Base-by-base conservation (phyloP, 1,139 yeast genomes). In the Pichia sp. region DNA sequence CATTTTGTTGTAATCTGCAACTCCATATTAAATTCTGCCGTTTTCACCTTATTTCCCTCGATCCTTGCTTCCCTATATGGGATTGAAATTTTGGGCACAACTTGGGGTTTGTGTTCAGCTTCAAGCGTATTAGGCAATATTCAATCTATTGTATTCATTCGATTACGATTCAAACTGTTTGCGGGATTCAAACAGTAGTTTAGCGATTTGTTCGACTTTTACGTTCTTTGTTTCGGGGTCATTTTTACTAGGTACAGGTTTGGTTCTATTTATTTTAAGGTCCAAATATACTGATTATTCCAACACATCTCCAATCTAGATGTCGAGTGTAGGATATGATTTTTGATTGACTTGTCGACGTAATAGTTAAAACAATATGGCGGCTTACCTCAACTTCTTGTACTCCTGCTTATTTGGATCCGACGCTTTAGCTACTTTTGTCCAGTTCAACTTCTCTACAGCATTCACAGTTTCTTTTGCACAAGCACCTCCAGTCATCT, bases 1-100 rank as follows among this genome's bases (percentile, higher is more conserved):
- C 24, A 43, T 14, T 6, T 48, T n/a, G 45, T 58, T 28, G 52
- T 58, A 12, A 37, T 50, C 3, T 28, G 46, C 14, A 58, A 58
- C 37, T 56, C 62, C 6, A 41, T 53, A 23, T 39, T 59, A 23
- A 58, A 58, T 38, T 56, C 62, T n/a, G 43, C 56, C n/a, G 47
- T 58, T 8, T 59, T 54, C 40, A 58, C 63, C 2, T 33, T 58
- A 33, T 56, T 58, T 38, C 63, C 63, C 1, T 61, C 62, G 11
- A 51, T 59, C 24, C 41, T 58, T 20, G 63, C 61, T 8, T 53
- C 57, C 23, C 52, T 58, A 17, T 59, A 59, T 41, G 63, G 63
- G 10, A 48, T 58, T 18, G 62, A 59, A 17, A 51, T 59, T 18
- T 39, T 59, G 26, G 63, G 63, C 7, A 56, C 62, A 12, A 58